phyloP scores from a whole-genome alignment of 176 grass and related monocot genomes.

The Eragrostis nindensis region DNA sequence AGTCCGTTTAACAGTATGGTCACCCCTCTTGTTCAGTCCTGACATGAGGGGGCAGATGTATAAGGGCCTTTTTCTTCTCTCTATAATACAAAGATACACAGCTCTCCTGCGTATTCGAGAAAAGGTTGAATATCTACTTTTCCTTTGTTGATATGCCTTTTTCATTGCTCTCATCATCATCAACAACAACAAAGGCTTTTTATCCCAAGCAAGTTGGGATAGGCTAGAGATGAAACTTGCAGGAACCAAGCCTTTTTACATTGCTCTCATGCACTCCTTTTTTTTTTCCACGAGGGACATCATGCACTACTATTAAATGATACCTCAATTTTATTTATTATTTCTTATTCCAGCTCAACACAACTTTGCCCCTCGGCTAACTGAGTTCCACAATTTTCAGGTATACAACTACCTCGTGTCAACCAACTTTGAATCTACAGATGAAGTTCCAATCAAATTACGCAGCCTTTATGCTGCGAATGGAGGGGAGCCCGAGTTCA shows the following conservation, averaged over 20 bases:
- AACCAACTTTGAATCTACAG: conserved; percentile 24
- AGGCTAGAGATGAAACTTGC: too few relatives aligned
- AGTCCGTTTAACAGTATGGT: too few relatives aligned
- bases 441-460: conserved; percentile 55
- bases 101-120: too few relatives aligned
- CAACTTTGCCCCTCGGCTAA: conserved; percentile 7
- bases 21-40: too few relatives aligned
- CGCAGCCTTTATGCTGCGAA: conserved; percentile 74
- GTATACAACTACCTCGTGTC: conserved; percentile 79
- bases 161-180: neutral
- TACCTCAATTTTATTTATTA: neutral
- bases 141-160: neutral
- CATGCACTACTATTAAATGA: conserved; percentile 1
- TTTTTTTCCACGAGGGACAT: too few relatives aligned
- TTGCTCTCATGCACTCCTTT: too few relatives aligned
- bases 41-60: too few relatives aligned
- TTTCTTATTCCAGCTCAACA: conserved; percentile 1
- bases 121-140: conserved; percentile 1
- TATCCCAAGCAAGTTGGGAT: too few relatives aligned
- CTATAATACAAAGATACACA: too few relatives aligned
- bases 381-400: conserved; percentile 47
- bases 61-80: too few relatives aligned
- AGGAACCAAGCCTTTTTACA: too few relatives aligned
- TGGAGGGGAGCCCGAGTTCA: conserved; percentile 84
- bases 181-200: too few relatives aligned